Evolutionary conservation across 192 early-diverging fungal species (phyloP).

Genomic region (Geranomyces variabilis): DNA sequence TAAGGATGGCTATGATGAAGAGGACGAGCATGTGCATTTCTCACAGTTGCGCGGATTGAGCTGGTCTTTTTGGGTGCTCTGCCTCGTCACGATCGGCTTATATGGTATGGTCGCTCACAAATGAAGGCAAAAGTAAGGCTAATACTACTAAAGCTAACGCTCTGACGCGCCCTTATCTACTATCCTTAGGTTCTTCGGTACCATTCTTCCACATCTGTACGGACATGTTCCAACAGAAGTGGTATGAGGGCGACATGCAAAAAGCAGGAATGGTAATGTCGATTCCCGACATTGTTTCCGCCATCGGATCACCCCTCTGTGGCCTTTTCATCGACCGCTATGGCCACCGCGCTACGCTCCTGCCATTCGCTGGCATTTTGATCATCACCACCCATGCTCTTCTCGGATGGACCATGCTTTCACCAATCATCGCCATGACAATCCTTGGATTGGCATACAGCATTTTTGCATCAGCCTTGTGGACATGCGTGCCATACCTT

Average conservation of each 20-base stretch:
- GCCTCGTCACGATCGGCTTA: slow-evolving; percentile 50
- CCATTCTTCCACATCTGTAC: slow-evolving; percentile 69
- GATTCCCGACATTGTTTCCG: slow-evolving; percentile 64
- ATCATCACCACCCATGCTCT: slow-evolving; percentile 51
- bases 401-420: slow-evolving; percentile 49
- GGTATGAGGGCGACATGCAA: slow-evolving; percentile 54
- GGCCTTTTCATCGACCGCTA: slow-evolving; percentile 59
- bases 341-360: slow-evolving; percentile 52
- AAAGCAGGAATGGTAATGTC: slow-evolving; percentile 66
- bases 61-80: slow-evolving; percentile 55
- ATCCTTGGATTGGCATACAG: slow-evolving; percentile 62
- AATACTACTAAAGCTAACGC: not conserved
- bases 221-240: slow-evolving; percentile 67
- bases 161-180: not conserved
- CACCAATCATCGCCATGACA: slow-evolving; percentile 51
- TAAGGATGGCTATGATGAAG: slow-evolving; percentile 45
- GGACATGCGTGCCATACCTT: slow-evolving; percentile 70
- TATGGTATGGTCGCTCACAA: slow-evolving; percentile 59
- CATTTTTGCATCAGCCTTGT: slow-evolving; percentile 61
- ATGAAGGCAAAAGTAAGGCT: not conserved
- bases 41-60: slow-evolving; percentile 40
- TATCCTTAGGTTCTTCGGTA: slow-evolving; percentile 42
- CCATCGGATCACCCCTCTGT: slow-evolving; percentile 59
- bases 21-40: slow-evolving; percentile 49
- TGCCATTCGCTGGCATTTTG: slow-evolving; percentile 38